A percentile compares a stretch with the other conserved stretches of the same genome.
Conservation (phyloP, 208 protist species). For the Blechomonas ayalai region DNA sequence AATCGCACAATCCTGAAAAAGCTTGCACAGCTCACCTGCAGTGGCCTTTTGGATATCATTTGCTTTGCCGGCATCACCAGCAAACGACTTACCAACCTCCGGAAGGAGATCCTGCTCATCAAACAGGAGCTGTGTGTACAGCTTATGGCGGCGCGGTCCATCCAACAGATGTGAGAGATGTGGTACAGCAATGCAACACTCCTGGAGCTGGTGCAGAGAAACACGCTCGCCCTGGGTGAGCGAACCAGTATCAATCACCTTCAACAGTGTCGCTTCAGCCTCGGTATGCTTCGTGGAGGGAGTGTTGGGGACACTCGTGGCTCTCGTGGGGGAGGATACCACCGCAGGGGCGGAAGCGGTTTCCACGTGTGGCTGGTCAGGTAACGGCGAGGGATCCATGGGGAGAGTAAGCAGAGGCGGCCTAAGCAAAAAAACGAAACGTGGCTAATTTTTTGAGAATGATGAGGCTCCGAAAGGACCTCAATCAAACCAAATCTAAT, state of each 20-base stretch:
- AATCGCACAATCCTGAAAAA: constrained; percentile 10
- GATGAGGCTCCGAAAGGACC: too few species aligned
- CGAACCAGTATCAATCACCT: constrained; percentile 11
- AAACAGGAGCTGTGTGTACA: constrained; percentile 56
- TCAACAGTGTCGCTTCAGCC: constrained; percentile 7
- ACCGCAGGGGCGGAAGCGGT: too few species aligned
- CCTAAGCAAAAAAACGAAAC: too few species aligned
- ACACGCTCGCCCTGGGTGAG: neutral
- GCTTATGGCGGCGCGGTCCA: constrained; percentile 24
- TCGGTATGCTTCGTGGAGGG: too few species aligned
- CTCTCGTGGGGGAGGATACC: too few species aligned
- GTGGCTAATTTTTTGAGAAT: too few species aligned
- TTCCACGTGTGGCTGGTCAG: too few species aligned
- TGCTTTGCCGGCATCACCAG: constrained; percentile 12
- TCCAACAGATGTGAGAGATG: constrained; percentile 33
- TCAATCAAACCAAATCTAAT: too few species aligned
- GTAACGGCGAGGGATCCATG: too few species aligned
- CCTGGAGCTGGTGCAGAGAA: constrained; percentile 29
- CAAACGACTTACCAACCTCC: constrained; percentile 8
- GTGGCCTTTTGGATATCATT: constrained; percentile 21
- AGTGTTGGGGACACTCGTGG: too few species aligned
- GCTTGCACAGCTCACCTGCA: constrained; percentile 10
- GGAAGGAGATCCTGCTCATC: constrained; percentile 1
- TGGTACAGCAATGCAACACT: constrained; percentile 50
- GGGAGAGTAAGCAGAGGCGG: too few species aligned